phyloP scores from a whole-genome alignment of 1,139 yeast species.

The Pneumocystis carinii region DNA sequence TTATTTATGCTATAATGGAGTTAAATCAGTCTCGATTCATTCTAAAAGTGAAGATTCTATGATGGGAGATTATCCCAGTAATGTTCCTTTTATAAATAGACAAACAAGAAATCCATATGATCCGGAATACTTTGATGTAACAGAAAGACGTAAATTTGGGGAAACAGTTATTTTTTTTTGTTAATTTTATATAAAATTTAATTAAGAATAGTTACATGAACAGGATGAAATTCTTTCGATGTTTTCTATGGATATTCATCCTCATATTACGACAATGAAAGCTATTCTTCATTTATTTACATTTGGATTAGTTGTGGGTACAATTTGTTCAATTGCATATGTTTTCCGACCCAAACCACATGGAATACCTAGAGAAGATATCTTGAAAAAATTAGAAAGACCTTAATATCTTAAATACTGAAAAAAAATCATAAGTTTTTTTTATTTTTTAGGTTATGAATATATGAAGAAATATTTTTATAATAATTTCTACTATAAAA shows the following conservation, averaged over 20 bases:
- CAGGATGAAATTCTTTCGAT: conserved; percentile 62
- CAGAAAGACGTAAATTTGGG: conserved; percentile 60
- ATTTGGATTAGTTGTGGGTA: conserved; percentile 43
- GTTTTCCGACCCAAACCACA: conserved; percentile 61
- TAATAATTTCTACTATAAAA: background rate
- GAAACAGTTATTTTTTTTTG: conserved; percentile 34
- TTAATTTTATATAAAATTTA: background rate
- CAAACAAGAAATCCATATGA: conserved; percentile 54
- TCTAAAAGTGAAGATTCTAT: conserved; percentile 3
- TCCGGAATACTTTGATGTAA: conserved; percentile 59
- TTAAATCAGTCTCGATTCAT: background rate
- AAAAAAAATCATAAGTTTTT: background rate
- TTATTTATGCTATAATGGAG: background rate
- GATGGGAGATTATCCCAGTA: conserved; percentile 36
- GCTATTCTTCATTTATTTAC: conserved; percentile 40
- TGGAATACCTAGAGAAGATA: conserved; percentile 63
- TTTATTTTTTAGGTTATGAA: background rate
- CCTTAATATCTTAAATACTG: background rate
- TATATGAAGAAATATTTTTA: background rate
- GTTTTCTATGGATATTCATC: conserved; percentile 76
- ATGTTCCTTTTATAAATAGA: conserved; percentile 32
- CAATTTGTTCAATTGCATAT: conserved; percentile 39
- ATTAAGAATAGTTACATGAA: conserved; percentile 31
- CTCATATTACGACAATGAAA: conserved; percentile 41
- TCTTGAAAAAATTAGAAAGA: background rate